Conservation (phyloP, 306 rosid species). For the Canavalia gladiata region DNA sequence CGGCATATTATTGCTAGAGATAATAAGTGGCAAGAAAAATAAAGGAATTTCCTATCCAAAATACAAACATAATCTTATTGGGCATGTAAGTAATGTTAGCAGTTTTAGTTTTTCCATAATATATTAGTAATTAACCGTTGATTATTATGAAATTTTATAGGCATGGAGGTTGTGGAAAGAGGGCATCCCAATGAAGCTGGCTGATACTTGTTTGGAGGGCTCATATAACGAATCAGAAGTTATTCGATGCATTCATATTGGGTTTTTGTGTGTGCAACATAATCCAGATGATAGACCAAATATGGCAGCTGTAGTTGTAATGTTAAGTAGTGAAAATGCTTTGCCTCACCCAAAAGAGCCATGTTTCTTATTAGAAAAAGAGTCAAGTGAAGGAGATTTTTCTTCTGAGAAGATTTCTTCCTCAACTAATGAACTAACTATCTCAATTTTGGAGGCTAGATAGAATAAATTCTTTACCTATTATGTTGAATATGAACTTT, state of each 20-base stretch:
- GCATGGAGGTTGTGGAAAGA: constrained; percentile 25
- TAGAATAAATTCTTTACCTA: neutral
- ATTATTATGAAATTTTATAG: neutral
- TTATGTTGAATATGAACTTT: neutral
- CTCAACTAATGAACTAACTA: neutral
- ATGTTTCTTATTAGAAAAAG: neutral
- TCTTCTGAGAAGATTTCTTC: neutral
- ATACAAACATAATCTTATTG: neutral
- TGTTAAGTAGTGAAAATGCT: neutral
- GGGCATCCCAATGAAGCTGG: neutral
- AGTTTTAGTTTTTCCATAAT: neutral
- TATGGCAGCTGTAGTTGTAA: neutral
- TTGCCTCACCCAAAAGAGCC: neutral
- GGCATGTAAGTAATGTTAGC: neutral
- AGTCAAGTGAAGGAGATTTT: neutral
- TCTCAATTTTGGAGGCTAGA: neutral
- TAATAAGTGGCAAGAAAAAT: constrained; percentile 24
- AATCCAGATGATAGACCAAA: constrained; percentile 11
- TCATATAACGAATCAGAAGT: neutral
- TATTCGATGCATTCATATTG: neutral
- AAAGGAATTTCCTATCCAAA: neutral
- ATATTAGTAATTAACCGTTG: neutral
- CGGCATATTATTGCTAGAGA: constrained; percentile 14
- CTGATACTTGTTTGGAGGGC: neutral
- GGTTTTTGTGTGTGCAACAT: constrained; percentile 8